Evolutionary conservation across 768 basidiomycete species (phyloP).

Genomic region (Rossbeevera mucosa): DNA sequence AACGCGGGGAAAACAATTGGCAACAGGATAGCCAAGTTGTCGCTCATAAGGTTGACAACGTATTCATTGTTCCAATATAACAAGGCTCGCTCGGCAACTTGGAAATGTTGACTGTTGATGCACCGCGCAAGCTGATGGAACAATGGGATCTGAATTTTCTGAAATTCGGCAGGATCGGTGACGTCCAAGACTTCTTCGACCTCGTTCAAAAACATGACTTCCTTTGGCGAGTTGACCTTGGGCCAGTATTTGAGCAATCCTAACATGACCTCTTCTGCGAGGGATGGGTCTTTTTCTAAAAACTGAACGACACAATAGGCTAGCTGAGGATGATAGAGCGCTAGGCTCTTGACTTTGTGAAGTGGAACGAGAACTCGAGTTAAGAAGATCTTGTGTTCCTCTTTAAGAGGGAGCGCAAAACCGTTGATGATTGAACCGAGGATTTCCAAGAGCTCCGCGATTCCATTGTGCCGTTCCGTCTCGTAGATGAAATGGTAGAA

Average conservation of each 20-base stretch:
- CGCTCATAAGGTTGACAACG: conserved; percentile 98
- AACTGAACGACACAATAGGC: conserved; percentile 99
- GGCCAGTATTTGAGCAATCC: conserved; percentile 98
- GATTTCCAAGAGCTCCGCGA: conserved; percentile 96
- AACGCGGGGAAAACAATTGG: conserved; percentile 97
- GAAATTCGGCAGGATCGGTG: conserved; percentile 93
- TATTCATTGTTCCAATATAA: conserved; percentile 99
- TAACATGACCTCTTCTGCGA: conserved; percentile 94
- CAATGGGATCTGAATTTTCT: conserved; percentile 87
- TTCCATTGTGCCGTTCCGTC: conserved; percentile 97
- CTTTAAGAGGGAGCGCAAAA: conserved; percentile 95
- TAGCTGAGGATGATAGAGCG: conserved; percentile 97
- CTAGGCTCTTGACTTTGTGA: conserved; percentile 97
- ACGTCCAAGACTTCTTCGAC: conserved; percentile 99
- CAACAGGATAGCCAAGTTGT: conserved; percentile 82
- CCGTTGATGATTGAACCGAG: conserved; percentile 99
- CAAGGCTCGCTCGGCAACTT: conserved; percentile 94
- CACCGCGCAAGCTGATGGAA: conserved; percentile 95
- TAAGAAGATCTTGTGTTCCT: conserved; percentile 98
- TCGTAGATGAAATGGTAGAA: conserved; percentile 99
- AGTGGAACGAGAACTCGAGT: conserved; percentile 90
- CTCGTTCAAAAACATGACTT: conserved; percentile 99
- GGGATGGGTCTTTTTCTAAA: conserved; percentile 87
- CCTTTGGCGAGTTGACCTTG: conserved; percentile 98
- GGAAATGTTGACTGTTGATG: conserved; percentile 99